Evolutionary conservation across 2,329 filamentous ascomycete genomes (phyloP), one percentile per base, ranked within the genome.

Genomic region (Phialemonium atrogriseum): DNA sequence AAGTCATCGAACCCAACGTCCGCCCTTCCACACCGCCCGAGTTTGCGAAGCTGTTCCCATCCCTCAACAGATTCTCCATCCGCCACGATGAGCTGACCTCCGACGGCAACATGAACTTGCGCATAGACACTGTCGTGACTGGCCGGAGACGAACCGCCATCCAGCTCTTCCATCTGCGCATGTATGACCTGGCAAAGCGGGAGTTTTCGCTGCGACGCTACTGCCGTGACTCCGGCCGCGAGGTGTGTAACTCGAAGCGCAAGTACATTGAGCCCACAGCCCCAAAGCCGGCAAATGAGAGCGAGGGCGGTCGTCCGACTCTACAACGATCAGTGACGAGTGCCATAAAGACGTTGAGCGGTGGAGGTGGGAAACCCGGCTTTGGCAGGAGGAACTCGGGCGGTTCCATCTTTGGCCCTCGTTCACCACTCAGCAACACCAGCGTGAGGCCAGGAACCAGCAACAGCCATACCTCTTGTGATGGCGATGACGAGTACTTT

Each of bases 31-130:
- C 80, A 1, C 82, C 89, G 4, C 69, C 80, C 36, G 80, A 88
- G 44, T 96, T 96, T 54, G 80, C 78, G 16, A 71, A 79, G 33
- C 72, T 94, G 32, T 98, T 95, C 55, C 89, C 91, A 9, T 93
- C 88, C 7, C 72, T 80, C 44, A 77, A 86, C 52, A 75, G 84
- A 34, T 63, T 96, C 32, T 75, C 76, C 21, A 86, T 98, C 49
- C 77, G 83, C 17, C 89, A 96, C 52, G 91, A 96, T 52, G 86
- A 95, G 57, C 77, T 84, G 29, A 91, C 87, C 0, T 60, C 80
- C 4, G 89, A 98, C 53, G 89, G 89, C 21, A 94, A 95, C 65
- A 93, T 95, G 86, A 96, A 96, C 53, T 69, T 98, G 35, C 80
- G 88, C 19, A 70, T 96, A 36, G 88, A 94, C 52, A 89, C 85